A percentile compares a stretch with the other conserved stretches of the same genome.
These are phyloP conservation scores for Xylaria cubensis DNA, from an alignment of 495 filamentous ascomycete species.

Conservation along the genomic window DNA sequence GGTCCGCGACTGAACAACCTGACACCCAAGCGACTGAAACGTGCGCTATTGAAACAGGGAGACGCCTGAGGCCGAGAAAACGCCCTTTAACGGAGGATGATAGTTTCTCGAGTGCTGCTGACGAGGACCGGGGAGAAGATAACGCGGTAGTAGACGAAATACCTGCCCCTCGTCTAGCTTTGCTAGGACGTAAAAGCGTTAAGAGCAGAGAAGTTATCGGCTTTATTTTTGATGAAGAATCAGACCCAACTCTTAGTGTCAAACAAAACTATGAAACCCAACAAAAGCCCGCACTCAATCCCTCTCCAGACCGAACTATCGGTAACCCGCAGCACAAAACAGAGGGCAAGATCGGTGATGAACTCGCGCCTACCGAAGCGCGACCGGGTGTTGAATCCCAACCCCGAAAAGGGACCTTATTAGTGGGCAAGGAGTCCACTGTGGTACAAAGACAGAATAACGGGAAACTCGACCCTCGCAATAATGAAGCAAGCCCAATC, in stretches of 20 bases:
- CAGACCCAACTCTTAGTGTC: slow-evolving; percentile 11
- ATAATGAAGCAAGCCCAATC: not conserved
- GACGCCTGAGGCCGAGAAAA: not conserved
- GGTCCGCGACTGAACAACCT: not conserved
- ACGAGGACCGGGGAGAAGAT: slow-evolving; percentile 5
- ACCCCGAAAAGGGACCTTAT: not conserved
- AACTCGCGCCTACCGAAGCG: not conserved
- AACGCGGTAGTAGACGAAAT: slow-evolving; percentile 7
- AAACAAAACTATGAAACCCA: not conserved
- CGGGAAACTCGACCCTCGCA: not conserved
- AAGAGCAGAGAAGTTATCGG: slow-evolving; percentile 55
- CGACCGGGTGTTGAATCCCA: not conserved
- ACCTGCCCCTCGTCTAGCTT: slow-evolving; percentile 42
- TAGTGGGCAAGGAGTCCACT: not conserved
- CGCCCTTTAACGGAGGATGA: not conserved
- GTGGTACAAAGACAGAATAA: not conserved
- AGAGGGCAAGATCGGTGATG: not conserved
- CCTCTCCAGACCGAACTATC: not conserved
- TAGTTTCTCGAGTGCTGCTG: not conserved
- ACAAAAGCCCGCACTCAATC: not conserved
- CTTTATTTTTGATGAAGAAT: slow-evolving; percentile 40
- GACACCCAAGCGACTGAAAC: not conserved
- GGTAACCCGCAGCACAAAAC: not conserved
- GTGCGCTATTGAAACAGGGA: not conserved
- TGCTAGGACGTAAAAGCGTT: slow-evolving; percentile 47